Evolutionary conservation across 2,329 filamentous ascomycete species (phyloP).

Genomic region (Aureobasidium subglaciale): DNA sequence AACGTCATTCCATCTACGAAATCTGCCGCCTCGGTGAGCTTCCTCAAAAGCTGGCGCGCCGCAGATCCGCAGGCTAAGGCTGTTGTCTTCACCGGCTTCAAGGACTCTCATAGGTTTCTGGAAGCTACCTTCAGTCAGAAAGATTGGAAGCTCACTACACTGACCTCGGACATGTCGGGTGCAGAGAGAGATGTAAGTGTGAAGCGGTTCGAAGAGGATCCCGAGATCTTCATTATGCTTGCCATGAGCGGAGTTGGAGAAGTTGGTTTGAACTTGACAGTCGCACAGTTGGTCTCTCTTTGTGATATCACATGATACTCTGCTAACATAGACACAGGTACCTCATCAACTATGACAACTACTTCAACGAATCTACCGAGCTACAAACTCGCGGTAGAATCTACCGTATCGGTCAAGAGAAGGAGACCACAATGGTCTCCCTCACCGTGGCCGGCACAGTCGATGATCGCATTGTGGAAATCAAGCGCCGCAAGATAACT

Average conservation of each 20-base stretch:
- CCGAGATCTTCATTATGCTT: neutral
- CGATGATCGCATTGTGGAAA: neutral
- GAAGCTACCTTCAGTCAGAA: neutral
- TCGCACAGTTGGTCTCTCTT: neutral
- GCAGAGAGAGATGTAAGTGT: neutral
- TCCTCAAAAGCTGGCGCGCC: neutral
- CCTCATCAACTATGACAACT: neutral
- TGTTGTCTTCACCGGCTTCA: neutral
- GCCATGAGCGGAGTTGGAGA: neutral
- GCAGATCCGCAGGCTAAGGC: neutral
- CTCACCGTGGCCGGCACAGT: neutral
- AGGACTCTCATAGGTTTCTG: neutral
- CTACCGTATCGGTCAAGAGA: neutral
- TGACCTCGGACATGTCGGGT: neutral
- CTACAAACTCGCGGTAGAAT: neutral
- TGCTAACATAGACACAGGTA: neutral
- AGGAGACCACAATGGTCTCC: neutral
- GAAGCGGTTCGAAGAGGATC: neutral
- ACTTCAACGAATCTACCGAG: neutral
- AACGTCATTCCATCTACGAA: neutral
- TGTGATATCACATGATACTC: fast-evolving
- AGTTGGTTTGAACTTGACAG: neutral
- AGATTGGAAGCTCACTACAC: neutral
- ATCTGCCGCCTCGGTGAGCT: neutral
- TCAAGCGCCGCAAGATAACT: neutral